A percentile compares a stretch with the other conserved stretches of the same genome.
These are phyloP conservation scores for Thinopyrum elongatum DNA, from an alignment of 176 grass and related monocot species.

Conservation along the genomic window DNA sequence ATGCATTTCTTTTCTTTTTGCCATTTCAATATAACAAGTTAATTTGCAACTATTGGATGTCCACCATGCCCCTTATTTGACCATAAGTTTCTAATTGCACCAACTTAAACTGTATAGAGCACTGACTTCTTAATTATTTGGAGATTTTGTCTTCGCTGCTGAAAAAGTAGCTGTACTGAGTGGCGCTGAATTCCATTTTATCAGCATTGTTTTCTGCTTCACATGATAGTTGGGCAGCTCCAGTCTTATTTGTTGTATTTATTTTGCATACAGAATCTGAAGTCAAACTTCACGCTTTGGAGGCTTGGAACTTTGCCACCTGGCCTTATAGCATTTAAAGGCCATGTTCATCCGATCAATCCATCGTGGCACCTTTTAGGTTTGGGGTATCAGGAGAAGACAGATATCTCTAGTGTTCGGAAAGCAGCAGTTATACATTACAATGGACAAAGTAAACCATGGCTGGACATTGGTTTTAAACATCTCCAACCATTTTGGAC, in stretches of 20 bases:
- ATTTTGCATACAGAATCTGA: constrained; percentile 73
- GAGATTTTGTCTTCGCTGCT: constrained; percentile 15
- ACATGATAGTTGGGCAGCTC: neutral
- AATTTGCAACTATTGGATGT: neutral
- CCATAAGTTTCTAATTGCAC: neutral
- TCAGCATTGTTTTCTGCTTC: constrained; percentile 4
- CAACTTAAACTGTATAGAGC: neutral
- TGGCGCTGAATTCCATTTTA: neutral
- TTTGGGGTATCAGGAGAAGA: constrained; percentile 96
- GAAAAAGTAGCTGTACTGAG: neutral
- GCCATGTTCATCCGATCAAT: constrained; percentile 82
- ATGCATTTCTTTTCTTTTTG: constrained; percentile 8
- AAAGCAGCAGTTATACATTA: constrained; percentile 98
- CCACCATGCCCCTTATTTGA: neutral
- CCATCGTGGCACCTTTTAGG: constrained; percentile 90
- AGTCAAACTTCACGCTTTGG: constrained; percentile 91
- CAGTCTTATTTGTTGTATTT: neutral
- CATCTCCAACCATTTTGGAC: constrained; percentile 96
- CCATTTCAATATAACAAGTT: neutral
- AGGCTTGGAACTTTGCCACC: constrained; percentile 98
- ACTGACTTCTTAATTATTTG: neutral
- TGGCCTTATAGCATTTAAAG: constrained; percentile 91
- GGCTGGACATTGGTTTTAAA: constrained; percentile 89
- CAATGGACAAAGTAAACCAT: constrained; percentile 91
- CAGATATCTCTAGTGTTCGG: constrained; percentile 58